These are phyloP conservation scores for Triadica sebifera DNA, from an alignment of 345 rosid genomes.

Conservation along the genomic window DNA sequence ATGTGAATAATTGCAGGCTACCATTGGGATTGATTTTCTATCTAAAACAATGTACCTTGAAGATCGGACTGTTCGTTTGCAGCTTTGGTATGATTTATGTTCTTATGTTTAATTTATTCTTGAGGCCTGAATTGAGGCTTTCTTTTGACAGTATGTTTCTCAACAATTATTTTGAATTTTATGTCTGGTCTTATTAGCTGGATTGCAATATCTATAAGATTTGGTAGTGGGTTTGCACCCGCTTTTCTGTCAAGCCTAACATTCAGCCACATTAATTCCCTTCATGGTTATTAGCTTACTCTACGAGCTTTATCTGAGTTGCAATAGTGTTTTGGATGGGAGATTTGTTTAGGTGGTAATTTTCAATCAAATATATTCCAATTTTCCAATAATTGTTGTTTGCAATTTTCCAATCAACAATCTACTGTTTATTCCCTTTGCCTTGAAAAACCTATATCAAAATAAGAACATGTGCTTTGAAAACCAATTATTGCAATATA, in stretches of 20 bases:
- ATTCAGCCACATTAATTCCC: not conserved
- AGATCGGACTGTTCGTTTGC: slow-evolving; percentile 88
- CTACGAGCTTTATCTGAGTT: not conserved
- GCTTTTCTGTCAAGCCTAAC: not conserved
- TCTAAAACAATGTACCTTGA: slow-evolving; percentile 95
- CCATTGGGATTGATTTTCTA: slow-evolving; percentile 86
- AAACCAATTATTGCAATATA: not conserved
- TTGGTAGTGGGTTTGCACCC: not conserved
- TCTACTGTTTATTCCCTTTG: not conserved
- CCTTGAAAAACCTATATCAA: not conserved
- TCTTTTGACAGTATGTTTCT: not conserved
- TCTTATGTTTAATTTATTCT: not conserved
- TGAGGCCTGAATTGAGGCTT: not conserved
- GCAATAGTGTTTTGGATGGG: not conserved
- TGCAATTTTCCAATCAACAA: too few species aligned
- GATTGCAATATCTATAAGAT: not conserved
- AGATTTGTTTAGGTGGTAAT: not conserved
- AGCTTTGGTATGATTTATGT: slow-evolving; percentile 58
- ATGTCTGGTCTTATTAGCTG: not conserved
- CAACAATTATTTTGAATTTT: not conserved
- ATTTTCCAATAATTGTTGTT: not conserved
- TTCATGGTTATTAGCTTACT: not conserved
- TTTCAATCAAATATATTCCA: not conserved
- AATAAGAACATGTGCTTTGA: not conserved
- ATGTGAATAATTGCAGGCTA: slow-evolving; percentile 48